Evolutionary conservation across 129 eudicot species (phyloP).

Genomic region (Escallonia herrerae): DNA sequence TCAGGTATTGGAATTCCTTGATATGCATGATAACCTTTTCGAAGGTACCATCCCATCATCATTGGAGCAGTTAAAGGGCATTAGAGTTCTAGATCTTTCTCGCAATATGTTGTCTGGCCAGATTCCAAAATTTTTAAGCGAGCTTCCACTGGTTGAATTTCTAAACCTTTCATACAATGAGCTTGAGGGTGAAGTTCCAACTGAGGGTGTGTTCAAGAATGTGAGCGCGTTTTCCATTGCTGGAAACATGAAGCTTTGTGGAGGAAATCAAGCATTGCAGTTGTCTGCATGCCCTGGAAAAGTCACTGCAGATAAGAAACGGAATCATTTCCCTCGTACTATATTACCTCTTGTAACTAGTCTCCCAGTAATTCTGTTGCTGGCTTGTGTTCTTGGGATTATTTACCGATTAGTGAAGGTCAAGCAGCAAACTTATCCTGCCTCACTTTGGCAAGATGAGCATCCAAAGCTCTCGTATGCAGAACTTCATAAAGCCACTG

Average conservation of each 20-base stretch:
- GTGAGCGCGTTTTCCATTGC: background rate
- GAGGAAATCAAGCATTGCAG: conserved; percentile 2
- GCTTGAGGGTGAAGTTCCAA: conserved; percentile 14
- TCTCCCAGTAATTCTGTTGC: background rate
- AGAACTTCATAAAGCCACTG: conserved; percentile 6
- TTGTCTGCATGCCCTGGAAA: conserved; percentile 1
- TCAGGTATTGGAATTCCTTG: background rate
- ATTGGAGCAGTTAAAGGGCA: background rate
- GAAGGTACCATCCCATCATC: background rate
- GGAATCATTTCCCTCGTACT: background rate
- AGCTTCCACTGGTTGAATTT: background rate
- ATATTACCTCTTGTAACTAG: background rate
- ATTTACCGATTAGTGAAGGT: background rate
- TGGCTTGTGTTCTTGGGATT: background rate
- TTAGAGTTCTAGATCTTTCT: conserved; percentile 4
- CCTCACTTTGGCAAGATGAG: background rate
- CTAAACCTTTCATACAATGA: conserved; percentile 14
- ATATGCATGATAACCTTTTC: background rate
- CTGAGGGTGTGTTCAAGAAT: conserved; percentile 10
- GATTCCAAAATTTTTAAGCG: background rate
- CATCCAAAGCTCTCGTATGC: conserved; percentile 7
- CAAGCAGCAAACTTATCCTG: background rate
- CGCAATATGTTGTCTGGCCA: conserved; percentile 1
- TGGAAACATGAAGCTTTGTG: conserved; percentile 11
- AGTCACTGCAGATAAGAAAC: no score